Percentiles rank a stretch among this genome's conserved stretches.
Conservation (phyloP, 768 basidiomycete genomes). For the Cyathus striatus region DNA sequence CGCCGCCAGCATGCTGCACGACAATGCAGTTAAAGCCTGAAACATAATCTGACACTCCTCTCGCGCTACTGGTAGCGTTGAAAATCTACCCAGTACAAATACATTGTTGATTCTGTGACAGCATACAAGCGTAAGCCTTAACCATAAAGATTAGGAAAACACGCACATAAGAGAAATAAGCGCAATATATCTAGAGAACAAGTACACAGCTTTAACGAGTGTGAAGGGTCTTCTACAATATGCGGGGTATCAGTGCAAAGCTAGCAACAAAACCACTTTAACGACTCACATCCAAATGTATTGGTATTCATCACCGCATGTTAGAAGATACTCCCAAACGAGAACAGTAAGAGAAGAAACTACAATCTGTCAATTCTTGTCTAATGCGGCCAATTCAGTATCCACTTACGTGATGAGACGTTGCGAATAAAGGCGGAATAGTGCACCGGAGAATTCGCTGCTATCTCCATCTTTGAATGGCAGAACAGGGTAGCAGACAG, state of each 20-base stretch:
- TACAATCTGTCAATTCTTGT: too few relatives aligned
- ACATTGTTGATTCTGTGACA: not conserved
- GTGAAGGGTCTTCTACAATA: conserved; percentile 4
- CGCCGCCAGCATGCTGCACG: conserved; percentile 8
- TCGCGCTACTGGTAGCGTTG: not conserved
- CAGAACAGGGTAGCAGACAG: not conserved
- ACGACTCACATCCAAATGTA: too few relatives aligned
- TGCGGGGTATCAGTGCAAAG: too few relatives aligned
- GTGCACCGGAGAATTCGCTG: too few relatives aligned
- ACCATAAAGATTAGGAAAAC: conserved; percentile 5
- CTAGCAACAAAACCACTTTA: too few relatives aligned
- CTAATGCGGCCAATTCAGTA: too few relatives aligned
- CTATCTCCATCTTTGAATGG: too few relatives aligned
- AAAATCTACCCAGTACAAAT: not conserved
- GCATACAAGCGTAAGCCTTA: conserved; percentile 1
- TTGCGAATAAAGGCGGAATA: too few relatives aligned
- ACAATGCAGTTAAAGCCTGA: conserved; percentile 6
- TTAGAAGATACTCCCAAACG: too few relatives aligned
- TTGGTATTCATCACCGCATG: too few relatives aligned
- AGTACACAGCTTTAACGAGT: conserved; percentile 4
- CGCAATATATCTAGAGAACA: conserved; percentile 11
- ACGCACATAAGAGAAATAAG: conserved; percentile 10
- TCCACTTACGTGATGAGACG: too few relatives aligned
- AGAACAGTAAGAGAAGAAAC: too few relatives aligned
- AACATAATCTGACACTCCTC: conserved; percentile 9